Evolutionary conservation across 768 basidiomycete genomes (phyloP).

Genomic region (Coprinopsis marcescibilis): DNA sequence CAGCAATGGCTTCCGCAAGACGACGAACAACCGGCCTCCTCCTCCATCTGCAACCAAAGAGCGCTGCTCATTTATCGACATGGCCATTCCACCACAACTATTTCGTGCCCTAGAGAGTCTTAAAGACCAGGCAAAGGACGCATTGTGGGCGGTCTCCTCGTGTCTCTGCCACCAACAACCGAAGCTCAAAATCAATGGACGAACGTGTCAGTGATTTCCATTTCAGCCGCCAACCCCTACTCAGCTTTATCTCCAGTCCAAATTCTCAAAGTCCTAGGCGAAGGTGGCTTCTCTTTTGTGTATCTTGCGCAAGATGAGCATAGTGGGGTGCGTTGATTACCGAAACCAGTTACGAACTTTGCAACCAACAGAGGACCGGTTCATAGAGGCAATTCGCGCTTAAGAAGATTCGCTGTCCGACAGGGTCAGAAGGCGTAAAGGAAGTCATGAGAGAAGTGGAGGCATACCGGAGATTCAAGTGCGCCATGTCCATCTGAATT

Average conservation of each 20-base stretch:
- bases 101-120: conserved; percentile 47
- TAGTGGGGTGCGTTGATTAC: conserved; percentile 56
- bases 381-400: conserved; percentile 83
- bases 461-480: conserved; percentile 93
- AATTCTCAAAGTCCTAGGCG: conserved; percentile 88
- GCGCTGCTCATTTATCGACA: no score
- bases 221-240: neutral
- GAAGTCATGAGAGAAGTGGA: conserved; percentile 88
- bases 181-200: conserved; percentile 91
- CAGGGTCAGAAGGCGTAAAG: conserved; percentile 80
- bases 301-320: conserved; percentile 83
- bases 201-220: conserved; percentile 63
- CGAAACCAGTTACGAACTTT: neutral
- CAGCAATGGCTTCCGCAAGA: no score
- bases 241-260: conserved; percentile 50
- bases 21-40: neutral
- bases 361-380: neutral
- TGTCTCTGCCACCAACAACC: conserved; percentile 79
- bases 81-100: conserved; percentile 34
- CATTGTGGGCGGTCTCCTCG: conserved; percentile 73
- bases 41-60: neutral
- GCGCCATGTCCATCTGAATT: conserved; percentile 23
- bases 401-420: conserved; percentile 95
- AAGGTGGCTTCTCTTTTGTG: conserved; percentile 93
- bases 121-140: conserved; percentile 76